Evolutionary conservation across 805 yeast genomes (phyloP).

Genomic region (Ogataea paraovalis): DNA sequence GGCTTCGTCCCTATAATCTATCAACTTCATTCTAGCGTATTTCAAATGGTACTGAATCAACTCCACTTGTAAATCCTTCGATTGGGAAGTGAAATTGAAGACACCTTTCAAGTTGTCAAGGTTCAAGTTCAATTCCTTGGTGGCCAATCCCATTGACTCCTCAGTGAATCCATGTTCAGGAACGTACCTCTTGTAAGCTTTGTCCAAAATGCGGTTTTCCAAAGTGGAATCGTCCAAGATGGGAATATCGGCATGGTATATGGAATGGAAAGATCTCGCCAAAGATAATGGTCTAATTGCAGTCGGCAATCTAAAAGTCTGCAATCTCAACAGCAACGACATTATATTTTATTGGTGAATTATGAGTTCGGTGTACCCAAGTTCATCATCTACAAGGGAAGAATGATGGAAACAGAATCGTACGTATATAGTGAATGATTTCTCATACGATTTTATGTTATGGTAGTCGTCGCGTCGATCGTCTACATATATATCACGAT

Average conservation of each 20-base stretch:
- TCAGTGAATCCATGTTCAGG: slow-evolving; percentile 44
- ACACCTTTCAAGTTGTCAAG: slow-evolving; percentile 40
- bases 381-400: too few relatives aligned
- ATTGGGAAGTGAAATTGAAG: slow-evolving; percentile 31
- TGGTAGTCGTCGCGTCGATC: not conserved
- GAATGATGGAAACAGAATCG: too few relatives aligned
- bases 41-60: slow-evolving; percentile 45
- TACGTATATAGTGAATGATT: not conserved
- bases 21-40: slow-evolving; percentile 36
- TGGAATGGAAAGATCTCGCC: slow-evolving; percentile 33
- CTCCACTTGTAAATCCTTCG: slow-evolving; percentile 35
- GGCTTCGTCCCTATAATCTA: slow-evolving; percentile 26
- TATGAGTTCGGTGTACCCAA: too few relatives aligned
- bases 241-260: slow-evolving; percentile 37
- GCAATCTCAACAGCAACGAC: not conserved
- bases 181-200: slow-evolving; percentile 32
- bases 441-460: not conserved
- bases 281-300: not conserved
- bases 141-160: slow-evolving; percentile 40
- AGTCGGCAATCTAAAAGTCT: not conserved
- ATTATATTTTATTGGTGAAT: not conserved
- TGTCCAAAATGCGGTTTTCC: slow-evolving; percentile 35
- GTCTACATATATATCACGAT: not conserved
- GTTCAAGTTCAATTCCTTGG: slow-evolving; percentile 35
- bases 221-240: slow-evolving; percentile 28